Evolutionary conservation across 2,329 filamentous ascomycete genomes (phyloP).

Genomic region (Grosmannia penicillata): DNA sequence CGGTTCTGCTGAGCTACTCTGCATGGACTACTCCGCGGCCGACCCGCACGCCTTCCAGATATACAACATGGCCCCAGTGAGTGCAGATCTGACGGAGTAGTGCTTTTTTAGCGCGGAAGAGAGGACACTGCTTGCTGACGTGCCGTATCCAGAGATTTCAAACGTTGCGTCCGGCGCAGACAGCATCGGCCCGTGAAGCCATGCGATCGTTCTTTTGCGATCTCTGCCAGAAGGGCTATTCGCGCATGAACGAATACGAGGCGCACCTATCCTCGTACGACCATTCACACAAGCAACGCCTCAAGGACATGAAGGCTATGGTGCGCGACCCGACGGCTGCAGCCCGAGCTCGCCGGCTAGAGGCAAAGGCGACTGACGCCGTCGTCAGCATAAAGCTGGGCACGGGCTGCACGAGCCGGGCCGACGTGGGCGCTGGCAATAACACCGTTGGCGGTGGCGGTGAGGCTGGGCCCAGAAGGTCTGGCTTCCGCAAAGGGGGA

Average conservation of each 20-base stretch:
- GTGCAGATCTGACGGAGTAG: too few species aligned
- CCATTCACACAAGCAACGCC: constrained; percentile 82
- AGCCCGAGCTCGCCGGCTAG: constrained; percentile 50
- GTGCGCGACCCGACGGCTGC: constrained; percentile 54
- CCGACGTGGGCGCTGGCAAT: constrained; percentile 16
- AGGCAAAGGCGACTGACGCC: constrained; percentile 50
- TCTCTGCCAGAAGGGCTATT: constrained; percentile 87
- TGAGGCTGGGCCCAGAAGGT: constrained; percentile 42
- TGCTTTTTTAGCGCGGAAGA: too few species aligned
- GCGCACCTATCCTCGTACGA: constrained; percentile 90
- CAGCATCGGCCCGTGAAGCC: constrained; percentile 55
- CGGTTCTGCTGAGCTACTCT: too few species aligned
- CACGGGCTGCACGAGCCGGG: constrained; percentile 15
- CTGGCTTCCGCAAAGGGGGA: constrained; percentile 67
- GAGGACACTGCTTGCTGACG: background rate
- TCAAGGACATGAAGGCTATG: constrained; percentile 79
- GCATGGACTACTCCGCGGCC: too few species aligned
- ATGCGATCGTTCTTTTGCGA: constrained; percentile 71
- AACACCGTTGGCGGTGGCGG: background rate
- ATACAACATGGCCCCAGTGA: background rate
- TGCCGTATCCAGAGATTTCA: constrained; percentile 31
- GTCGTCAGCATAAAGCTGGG: constrained; percentile 53
- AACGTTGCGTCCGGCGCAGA: constrained; percentile 43
- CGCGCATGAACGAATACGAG: constrained; percentile 91
- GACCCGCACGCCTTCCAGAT: too few species aligned